phyloP scores from a whole-genome alignment of 2,329 filamentous ascomycete species.

The Apiospora sp. region DNA sequence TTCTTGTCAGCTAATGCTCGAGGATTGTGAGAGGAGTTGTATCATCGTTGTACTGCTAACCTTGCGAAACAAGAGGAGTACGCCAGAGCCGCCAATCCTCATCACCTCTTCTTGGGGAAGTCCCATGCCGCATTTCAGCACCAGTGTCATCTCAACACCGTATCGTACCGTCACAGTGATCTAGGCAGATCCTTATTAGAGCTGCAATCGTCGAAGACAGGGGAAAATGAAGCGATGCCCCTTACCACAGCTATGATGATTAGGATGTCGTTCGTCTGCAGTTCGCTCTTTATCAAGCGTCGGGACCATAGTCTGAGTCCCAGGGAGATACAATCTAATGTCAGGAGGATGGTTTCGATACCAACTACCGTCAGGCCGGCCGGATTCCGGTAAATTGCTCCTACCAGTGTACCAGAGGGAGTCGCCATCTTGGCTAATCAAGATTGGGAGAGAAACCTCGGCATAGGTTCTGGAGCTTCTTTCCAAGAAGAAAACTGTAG shows the following conservation, averaged over 20 bases:
- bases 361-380: neutral
- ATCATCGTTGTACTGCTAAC: neutral
- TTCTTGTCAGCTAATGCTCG: neutral
- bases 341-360: neutral
- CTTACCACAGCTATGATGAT: neutral
- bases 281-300: slow-evolving; percentile 20
- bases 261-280: slow-evolving; percentile 29
- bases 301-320: slow-evolving; percentile 33
- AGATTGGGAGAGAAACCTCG: neutral
- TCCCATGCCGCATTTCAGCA: slow-evolving; percentile 32
- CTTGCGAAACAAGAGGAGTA: neutral
- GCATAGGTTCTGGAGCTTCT: neutral
- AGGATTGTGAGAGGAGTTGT: no score
- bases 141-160: slow-evolving; percentile 27
- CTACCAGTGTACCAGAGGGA: neutral
- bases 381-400: neutral
- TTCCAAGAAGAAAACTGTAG: no score
- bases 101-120: slow-evolving; percentile 27
- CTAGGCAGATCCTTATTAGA: slow-evolving; percentile 26
- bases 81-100: slow-evolving; percentile 11
- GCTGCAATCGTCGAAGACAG: slow-evolving; percentile 24
- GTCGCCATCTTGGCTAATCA: neutral
- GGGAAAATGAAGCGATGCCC: neutral
- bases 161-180: slow-evolving; percentile 29
- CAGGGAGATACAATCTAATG: slow-evolving; percentile 27